Base-by-base conservation (phyloP, 2,329 filamentous ascomycete species). In the Alternaria arborescens region DNA sequence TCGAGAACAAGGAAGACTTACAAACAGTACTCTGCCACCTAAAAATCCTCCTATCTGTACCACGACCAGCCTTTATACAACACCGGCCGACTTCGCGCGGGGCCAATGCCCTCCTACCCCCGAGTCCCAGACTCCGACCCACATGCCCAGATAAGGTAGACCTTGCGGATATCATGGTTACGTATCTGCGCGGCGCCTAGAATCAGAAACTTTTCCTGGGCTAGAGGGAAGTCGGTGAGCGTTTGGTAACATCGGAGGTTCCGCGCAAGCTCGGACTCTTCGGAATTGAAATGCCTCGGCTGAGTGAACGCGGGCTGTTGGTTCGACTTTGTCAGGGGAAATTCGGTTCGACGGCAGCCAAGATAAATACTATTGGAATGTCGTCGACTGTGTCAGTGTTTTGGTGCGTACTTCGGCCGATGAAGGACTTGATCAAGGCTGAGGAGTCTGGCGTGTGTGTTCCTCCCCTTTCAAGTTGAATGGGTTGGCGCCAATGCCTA, bases 121-220 rank as follows among this genome's bases (percentile, higher is more conserved):
- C 52, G 20, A 38, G 28, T 34, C 28, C 50, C 51, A 34, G 51
- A 46, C 32, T 46, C 18, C 41, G 68, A 60, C 70, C 70, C 69
- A 71, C 70, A 69, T 71, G 62, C 61, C 70, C 70, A 64, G 63
- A 71, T 64, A 65, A 51, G 67, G 70, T 56, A 57, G 67, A 62
- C 60, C 69, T 72, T 72, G 70, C 69, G 66, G 69, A 52, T 20
- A 56, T 66, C 67, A 72, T 71, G 60, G 51, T 52, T 64, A 63
- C 30, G 46, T 48, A 42, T 42, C 40, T 38, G 52, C 57, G 50
- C 36, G 52, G 52, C 42, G 55, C 57, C 63, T 53, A 64, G 63
- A 58, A 60, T 58, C 59, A 66, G 51, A 63, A 44, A 64, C 38
- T 61, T 59, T 40, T 53, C 28, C 20, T 60, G 50, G 40, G 18